Evolutionary conservation across 352 stramenopile species (phyloP).

Genomic region (Plasmopara halstedii): DNA sequence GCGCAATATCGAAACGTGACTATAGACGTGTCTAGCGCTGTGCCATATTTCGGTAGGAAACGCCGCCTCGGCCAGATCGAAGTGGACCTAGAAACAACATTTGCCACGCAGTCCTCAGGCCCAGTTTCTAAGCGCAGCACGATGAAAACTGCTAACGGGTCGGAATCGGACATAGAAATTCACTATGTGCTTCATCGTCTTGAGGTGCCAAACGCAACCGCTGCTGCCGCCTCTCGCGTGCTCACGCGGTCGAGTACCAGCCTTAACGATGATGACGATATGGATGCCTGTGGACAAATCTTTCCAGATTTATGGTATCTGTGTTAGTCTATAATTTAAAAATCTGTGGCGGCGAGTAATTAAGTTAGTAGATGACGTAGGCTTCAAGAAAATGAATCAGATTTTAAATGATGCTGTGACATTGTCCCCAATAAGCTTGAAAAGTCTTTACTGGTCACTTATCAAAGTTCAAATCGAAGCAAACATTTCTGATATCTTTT

Average conservation of each 20-base stretch:
- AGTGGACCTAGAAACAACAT: constrained; percentile 29
- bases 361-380: constrained; percentile 10
- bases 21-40: constrained; percentile 24
- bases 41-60: constrained; percentile 18
- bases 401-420: no score
- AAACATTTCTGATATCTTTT: no score
- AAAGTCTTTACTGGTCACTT: no score
- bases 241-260: constrained; percentile 25
- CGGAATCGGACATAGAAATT: constrained; percentile 19
- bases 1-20: constrained; percentile 23
- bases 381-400: constrained; percentile 19
- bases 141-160: constrained; percentile 8
- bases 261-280: constrained; percentile 42
- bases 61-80: constrained; percentile 22
- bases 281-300: constrained; percentile 34
- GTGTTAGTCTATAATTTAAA: constrained; percentile 12
- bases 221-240: constrained; percentile 15
- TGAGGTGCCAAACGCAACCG: constrained; percentile 22
- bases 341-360: neutral
- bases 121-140: constrained; percentile 20
- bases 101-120: constrained; percentile 8
- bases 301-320: constrained; percentile 48
- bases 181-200: constrained; percentile 40
- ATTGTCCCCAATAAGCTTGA: no score
- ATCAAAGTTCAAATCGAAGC: no score